Base-by-base conservation (phyloP, 139 green algal species). In the Picochlorum sp. region DNA sequence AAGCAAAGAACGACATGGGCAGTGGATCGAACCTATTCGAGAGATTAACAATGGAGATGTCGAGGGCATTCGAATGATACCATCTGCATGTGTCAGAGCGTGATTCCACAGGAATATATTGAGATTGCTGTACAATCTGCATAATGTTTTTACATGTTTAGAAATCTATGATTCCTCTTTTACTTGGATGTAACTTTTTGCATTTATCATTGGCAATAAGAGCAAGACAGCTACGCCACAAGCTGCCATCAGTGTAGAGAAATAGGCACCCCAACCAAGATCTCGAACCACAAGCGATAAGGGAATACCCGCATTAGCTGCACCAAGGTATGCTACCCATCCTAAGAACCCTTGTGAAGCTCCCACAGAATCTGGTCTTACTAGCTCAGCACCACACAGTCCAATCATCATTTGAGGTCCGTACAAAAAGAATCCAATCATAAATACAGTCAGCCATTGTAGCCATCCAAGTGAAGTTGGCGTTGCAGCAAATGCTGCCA, bases 371-470 rank as follows among this genome's bases (percentile, higher is more conserved):
- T 86, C 72, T 13, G 80, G 82, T 24, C 82, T 80, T 37, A 98
- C 91, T 43, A 95, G 74, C 79, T 98, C 91, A 22, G 91, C 91
- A 26, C 91, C 91, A 67, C 89, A 96, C 50, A 98, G 79, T 2
- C 90, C 90, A 55, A 97, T 96, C 45, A 97, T 81, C 87, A 95
- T 95, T 72, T 95, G 85, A 2, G 86, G 86, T 0, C 89, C 89
- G 63, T 89, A 88, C 14, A 97, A 82, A 77, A 94, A 93, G 76
- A 96, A 96, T 50, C 90, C 90, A 29, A 98, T 90, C 76, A 91
- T 89, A 70, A 95, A 95, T 32, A 96, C 85, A 40, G 79, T 78
- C 39, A 76, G 30, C 88, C 88, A 96, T 77, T 96, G 89, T 65
- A 88, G 33, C 57, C 56, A 73, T 10, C 75, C 50, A 53, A 81